A percentile compares a stretch with the other conserved stretches of the same genome.
Evolutionary conservation across 2,329 filamentous ascomycete species (phyloP).

Genomic region (Calonectria ilicicola): DNA sequence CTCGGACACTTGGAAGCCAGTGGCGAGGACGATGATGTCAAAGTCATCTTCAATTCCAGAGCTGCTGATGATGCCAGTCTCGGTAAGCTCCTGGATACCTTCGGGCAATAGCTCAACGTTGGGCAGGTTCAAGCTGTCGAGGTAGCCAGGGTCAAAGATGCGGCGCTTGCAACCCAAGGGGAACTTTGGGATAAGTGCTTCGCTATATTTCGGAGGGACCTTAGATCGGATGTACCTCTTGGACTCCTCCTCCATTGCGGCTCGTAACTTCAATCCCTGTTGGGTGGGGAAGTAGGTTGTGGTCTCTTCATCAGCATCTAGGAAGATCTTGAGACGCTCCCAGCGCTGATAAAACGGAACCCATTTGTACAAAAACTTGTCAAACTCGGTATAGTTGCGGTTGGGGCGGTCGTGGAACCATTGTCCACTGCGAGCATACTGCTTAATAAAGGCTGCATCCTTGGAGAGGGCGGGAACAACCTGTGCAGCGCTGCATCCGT

Average conservation of each 20-base stretch:
- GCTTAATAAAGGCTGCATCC: conserved; percentile 27
- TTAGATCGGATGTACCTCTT: conserved; percentile 27
- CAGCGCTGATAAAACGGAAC: conserved; percentile 16
- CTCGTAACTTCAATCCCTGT: conserved; percentile 15
- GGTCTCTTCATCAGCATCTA: conserved; percentile 21
- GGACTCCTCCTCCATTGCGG: conserved; percentile 20
- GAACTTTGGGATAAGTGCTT: conserved; percentile 16
- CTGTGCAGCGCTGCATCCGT: conserved; percentile 51
- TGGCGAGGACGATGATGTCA: conserved; percentile 45
- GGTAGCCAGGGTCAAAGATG: conserved; percentile 45
- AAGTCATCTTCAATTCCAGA: conserved; percentile 32
- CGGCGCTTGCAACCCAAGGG: conserved; percentile 47
- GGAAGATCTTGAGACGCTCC: conserved; percentile 23
- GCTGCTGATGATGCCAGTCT: conserved; percentile 40
- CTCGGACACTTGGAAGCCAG: conserved; percentile 41
- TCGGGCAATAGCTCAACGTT: conserved; percentile 41
- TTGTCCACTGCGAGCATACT: conserved; percentile 33
- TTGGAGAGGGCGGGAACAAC: conserved; percentile 49
- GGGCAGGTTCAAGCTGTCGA: conserved; percentile 35
- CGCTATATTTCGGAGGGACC: conserved; percentile 10
- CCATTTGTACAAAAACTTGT: conserved; percentile 19
- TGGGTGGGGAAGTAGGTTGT: conserved; percentile 24
- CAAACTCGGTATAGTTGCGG: conserved; percentile 11
- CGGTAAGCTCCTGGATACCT: conserved; percentile 38
- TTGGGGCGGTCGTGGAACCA: conserved; percentile 33